A percentile compares a stretch with the other conserved stretches of the same genome.
These are phyloP conservation scores for Nannochloris sp. DNA, from an alignment of 139 green algal genomes.

Conservation along the genomic window DNA sequence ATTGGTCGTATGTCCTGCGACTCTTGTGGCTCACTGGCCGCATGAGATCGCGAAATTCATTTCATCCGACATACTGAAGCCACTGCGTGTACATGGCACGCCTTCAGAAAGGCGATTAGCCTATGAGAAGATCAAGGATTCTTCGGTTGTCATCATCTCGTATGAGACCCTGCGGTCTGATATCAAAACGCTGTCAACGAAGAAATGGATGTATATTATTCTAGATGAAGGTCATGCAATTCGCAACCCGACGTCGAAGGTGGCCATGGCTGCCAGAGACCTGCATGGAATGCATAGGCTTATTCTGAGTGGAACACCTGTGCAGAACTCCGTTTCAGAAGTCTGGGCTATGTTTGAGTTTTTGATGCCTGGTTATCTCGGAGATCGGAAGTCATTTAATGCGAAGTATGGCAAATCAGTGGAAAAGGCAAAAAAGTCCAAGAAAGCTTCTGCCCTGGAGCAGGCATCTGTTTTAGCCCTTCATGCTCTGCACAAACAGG, in stretches of 20 bases:
- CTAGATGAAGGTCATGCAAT: conserved; percentile 97
- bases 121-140: background rate
- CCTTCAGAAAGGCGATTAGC: conserved; percentile 15
- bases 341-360: conserved; percentile 98
- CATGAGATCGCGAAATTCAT: conserved; percentile 76
- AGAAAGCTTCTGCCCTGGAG: conserved; percentile 38
- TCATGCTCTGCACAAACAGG: conserved; percentile 77
- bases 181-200: conserved; percentile 49
- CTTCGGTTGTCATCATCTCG: conserved; percentile 71
- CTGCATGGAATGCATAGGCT: conserved; percentile 71
- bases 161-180: conserved; percentile 86
- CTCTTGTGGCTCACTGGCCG: conserved; percentile 90
- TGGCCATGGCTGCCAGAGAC: conserved; percentile 38
- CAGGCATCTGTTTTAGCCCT: conserved; percentile 49
- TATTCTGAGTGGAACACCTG: conserved; percentile 81
- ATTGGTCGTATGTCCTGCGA: conserved; percentile 88
- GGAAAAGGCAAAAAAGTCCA: conserved; percentile 34
- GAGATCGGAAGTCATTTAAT: conserved; percentile 66
- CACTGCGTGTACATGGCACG: conserved; percentile 56
- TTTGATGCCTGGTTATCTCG: conserved; percentile 86
- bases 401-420: conserved; percentile 72
- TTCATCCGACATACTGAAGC: background rate
- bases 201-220: conserved; percentile 78
- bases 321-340: conserved; percentile 93
- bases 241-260: conserved; percentile 68